These are phyloP conservation scores for Pleurotus pulmonarius DNA, from an alignment of 768 basidiomycete species.

Conservation along the genomic window DNA sequence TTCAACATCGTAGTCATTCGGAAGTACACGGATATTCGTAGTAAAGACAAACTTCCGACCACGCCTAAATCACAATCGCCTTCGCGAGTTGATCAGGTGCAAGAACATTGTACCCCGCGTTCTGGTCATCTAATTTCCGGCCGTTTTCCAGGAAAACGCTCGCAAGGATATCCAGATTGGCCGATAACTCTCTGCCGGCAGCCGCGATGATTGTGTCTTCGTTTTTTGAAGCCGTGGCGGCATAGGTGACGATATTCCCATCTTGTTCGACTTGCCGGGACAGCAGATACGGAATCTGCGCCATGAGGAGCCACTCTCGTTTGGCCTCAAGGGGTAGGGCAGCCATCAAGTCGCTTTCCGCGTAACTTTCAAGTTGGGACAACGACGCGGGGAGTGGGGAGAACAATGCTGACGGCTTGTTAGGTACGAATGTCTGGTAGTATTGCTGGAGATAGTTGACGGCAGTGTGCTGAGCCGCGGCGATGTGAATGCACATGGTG, in stretches of 20 bases:
- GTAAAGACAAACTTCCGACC: too few relatives aligned
- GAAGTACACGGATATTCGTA: too few relatives aligned
- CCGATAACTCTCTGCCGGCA: slow-evolving; percentile 21
- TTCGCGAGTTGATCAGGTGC: slow-evolving; percentile 21
- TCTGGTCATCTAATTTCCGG: slow-evolving; percentile 23
- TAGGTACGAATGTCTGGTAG: slow-evolving; percentile 27
- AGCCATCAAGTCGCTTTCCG: slow-evolving; percentile 14
- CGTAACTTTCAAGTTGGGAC: slow-evolving; percentile 13
- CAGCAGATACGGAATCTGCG: slow-evolving; percentile 25
- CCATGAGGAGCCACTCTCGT: slow-evolving; percentile 23
- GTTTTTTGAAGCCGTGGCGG: slow-evolving; percentile 9
- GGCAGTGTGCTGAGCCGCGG: slow-evolving; percentile 27
- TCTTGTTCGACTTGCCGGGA: slow-evolving; percentile 20
- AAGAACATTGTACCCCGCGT: slow-evolving; percentile 23
- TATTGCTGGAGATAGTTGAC: slow-evolving; percentile 30
- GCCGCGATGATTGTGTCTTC: slow-evolving; percentile 8
- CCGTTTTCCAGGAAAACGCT: slow-evolving; percentile 12
- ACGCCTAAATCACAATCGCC: slow-evolving; percentile 20
- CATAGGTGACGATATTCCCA: slow-evolving; percentile 20
- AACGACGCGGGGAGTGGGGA: slow-evolving; percentile 18
- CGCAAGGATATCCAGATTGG: slow-evolving; percentile 16
- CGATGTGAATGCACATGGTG: slow-evolving; percentile 29
- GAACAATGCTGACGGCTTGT: slow-evolving; percentile 24
- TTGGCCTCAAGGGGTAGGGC: slow-evolving; percentile 19
- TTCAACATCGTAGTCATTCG: too few relatives aligned